phyloP scores from a whole-genome alignment of 352 stramenopile genomes.

The Globisporangium canariense region DNA sequence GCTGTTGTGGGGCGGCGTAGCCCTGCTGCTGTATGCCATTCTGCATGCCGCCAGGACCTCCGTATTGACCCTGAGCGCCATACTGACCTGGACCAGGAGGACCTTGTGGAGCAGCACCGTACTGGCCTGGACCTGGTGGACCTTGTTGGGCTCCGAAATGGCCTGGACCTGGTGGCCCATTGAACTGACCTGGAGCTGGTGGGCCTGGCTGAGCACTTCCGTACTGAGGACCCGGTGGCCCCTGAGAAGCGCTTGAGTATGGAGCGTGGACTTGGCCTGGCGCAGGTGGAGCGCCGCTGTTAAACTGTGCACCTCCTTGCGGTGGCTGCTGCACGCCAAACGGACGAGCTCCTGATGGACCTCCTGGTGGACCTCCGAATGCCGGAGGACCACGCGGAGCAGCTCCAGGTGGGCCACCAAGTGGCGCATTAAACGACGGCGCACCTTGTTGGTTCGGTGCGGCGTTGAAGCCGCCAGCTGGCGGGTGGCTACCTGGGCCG shows the following conservation, averaged over 20 bases:
- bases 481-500: constrained; percentile 9
- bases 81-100: constrained; percentile 2
- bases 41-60: constrained; percentile 11
- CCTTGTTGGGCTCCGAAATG: constrained; percentile 19
- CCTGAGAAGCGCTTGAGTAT: constrained; percentile 15
- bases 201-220: constrained; percentile 1
- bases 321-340: constrained; percentile 16
- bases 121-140: constrained; percentile 15
- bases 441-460: constrained; percentile 11
- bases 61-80: constrained; percentile 3
- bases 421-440: constrained; percentile 14
- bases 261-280: constrained; percentile 7
- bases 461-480: constrained; percentile 13
- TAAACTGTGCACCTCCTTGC: constrained; percentile 8
- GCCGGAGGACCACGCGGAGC: constrained; percentile 11
- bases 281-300: constrained; percentile 1
- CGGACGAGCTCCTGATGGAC: constrained; percentile 9
- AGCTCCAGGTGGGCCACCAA: constrained; percentile 18
- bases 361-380: constrained; percentile 11
- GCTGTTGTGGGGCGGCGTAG: constrained; percentile 15
- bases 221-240: constrained; percentile 15
- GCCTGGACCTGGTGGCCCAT: neutral
- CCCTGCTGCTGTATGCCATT: constrained; percentile 9
- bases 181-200: neutral
- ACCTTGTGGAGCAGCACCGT: constrained; percentile 2